Evolutionary conservation across 805 yeast genomes (phyloP).

Genomic region (Isabelozyma gotoi): DNA sequence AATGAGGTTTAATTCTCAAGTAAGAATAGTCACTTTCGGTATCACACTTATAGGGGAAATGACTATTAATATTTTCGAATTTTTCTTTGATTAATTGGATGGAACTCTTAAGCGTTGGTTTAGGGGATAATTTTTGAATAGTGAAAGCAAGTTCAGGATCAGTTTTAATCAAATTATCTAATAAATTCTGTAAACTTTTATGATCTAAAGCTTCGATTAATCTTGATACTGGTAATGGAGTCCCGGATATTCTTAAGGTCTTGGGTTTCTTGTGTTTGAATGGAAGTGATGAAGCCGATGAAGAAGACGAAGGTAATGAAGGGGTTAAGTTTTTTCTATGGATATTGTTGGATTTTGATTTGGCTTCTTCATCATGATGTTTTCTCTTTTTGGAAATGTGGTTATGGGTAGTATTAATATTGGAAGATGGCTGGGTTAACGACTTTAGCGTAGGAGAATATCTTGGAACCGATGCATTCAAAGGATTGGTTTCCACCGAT

Average conservation of each 20-base stretch:
- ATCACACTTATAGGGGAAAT: constrained; percentile 77
- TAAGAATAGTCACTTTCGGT: constrained; percentile 72
- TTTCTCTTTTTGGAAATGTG: constrained; percentile 12
- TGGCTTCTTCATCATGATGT: constrained; percentile 10
- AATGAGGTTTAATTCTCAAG: constrained; percentile 64
- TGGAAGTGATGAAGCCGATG: constrained; percentile 3
- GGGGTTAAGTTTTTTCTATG: neutral
- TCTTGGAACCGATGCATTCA: constrained; percentile 5
- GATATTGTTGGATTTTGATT: constrained; percentile 1
- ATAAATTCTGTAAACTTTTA: constrained; percentile 49
- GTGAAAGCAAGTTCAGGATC: constrained; percentile 64
- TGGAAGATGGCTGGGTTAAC: neutral
- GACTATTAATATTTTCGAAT: constrained; percentile 41
- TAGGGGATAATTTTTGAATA: constrained; percentile 53
- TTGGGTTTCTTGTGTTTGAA: constrained; percentile 28
- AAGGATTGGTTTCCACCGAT: neutral
- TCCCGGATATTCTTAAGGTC: constrained; percentile 52
- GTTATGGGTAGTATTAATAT: neutral
- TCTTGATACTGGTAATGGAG: constrained; percentile 60
- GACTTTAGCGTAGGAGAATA: constrained; percentile 8
- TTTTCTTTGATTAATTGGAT: constrained; percentile 49
- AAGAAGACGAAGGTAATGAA: neutral
- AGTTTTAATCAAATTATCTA: constrained; percentile 50
- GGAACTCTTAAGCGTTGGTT: constrained; percentile 54
- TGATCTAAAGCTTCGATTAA: constrained; percentile 69